phyloP scores from a whole-genome alignment of 495 filamentous ascomycete genomes.

The Achaetomiella virescens region DNA sequence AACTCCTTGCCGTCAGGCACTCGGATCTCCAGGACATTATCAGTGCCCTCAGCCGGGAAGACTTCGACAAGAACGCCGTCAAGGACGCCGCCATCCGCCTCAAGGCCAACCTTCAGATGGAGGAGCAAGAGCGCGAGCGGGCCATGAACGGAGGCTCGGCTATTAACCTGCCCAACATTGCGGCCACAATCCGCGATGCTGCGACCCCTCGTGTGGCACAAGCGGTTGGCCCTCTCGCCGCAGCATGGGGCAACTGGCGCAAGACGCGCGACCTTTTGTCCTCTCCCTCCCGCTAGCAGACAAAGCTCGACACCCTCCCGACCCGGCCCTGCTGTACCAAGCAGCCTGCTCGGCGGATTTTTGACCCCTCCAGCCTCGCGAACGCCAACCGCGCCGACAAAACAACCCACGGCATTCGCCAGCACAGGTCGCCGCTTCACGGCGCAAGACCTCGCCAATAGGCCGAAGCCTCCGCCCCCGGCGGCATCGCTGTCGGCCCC shows the following conservation, averaged over 20 bases:
- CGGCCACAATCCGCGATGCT: slow-evolving; percentile 49
- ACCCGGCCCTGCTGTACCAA: slow-evolving; percentile 39
- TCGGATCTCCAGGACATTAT: slow-evolving; percentile 92
- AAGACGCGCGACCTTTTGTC: slow-evolving; percentile 63
- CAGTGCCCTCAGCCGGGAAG: slow-evolving; percentile 62
- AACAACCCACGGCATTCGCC: slow-evolving; percentile 41
- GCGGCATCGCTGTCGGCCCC: slow-evolving; percentile 24
- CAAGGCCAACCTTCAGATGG: slow-evolving; percentile 93
- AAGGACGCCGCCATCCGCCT: slow-evolving; percentile 88
- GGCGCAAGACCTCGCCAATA: slow-evolving; percentile 41
- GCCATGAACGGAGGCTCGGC: slow-evolving; percentile 53
- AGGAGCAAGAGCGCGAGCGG: slow-evolving; percentile 81
- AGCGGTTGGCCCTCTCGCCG: slow-evolving; percentile 68
- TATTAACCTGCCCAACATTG: slow-evolving; percentile 48
- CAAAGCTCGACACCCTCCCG: slow-evolving; percentile 59
- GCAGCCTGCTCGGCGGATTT: slow-evolving; percentile 59
- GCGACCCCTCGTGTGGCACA: slow-evolving; percentile 73
- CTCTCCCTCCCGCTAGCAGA: slow-evolving; percentile 35
- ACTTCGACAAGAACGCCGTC: slow-evolving; percentile 67
- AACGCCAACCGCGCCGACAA: slow-evolving; percentile 39
- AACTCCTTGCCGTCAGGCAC: slow-evolving; percentile 82
- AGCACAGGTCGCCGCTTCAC: slow-evolving; percentile 48
- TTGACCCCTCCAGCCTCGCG: slow-evolving; percentile 74
- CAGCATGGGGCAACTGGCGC: slow-evolving; percentile 65
- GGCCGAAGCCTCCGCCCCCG: slow-evolving; percentile 38